Conservation (phyloP, 805 yeast genomes). For the Isabelozyma heimii region DNA sequence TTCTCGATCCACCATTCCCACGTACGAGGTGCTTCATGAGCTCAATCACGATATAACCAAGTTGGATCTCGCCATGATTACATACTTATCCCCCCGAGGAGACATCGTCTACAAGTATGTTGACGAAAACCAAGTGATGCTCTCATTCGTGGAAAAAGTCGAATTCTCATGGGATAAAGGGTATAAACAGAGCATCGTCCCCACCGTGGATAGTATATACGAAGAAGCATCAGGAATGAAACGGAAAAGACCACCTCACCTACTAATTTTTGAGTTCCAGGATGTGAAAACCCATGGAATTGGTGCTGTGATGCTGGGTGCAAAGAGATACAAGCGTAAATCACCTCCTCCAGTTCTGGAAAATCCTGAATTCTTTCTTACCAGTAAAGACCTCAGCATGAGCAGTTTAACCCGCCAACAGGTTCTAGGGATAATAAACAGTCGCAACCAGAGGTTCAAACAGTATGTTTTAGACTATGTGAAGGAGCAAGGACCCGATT, state of each 20-base stretch:
- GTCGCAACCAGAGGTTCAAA: conserved; percentile 53
- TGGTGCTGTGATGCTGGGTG: conserved; percentile 20
- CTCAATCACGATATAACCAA: conserved; percentile 29
- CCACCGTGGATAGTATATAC: conserved; percentile 46
- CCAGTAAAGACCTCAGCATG: conserved; percentile 42
- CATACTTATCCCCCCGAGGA: conserved; percentile 63
- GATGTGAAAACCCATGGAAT: conserved; percentile 62
- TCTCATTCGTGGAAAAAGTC: conserved; percentile 44
- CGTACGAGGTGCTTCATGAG: conserved; percentile 27
- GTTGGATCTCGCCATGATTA: conserved; percentile 64
- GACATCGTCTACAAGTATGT: conserved; percentile 66
- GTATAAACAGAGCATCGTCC: conserved; percentile 28
- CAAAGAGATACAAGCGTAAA: conserved; percentile 1
- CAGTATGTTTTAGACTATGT: conserved; percentile 13
- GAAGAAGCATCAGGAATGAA: conserved; percentile 52
- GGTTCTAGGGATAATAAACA: conserved; percentile 56
- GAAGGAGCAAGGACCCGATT: conserved; percentile 17
- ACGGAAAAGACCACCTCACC: conserved; percentile 42
- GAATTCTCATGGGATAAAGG: conserved; percentile 35
- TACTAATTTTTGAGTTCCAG: conserved; percentile 71
- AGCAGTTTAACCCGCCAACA: conserved; percentile 55
- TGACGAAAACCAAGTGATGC: conserved; percentile 66
- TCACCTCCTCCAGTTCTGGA: not conserved
- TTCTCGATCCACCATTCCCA: conserved; percentile 31
- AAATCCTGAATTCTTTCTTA: conserved; percentile 20